phyloP scores from a whole-genome alignment of 352 stramenopile species.

The Phytophthora tentaculata region DNA sequence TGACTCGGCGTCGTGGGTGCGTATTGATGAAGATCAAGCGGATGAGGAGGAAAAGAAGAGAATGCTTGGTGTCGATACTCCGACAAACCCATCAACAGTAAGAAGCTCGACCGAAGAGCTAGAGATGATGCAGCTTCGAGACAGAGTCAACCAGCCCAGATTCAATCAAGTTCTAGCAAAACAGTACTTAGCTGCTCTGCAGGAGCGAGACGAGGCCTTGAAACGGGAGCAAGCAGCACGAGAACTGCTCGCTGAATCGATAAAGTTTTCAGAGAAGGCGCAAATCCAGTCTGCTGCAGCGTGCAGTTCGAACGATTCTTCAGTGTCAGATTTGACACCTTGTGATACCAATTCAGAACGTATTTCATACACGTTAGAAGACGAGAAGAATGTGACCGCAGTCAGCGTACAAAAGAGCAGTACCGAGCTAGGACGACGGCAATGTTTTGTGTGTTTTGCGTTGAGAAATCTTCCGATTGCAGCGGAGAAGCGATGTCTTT shows the following conservation, averaged over 20 bases:
- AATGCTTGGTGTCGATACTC: constrained; percentile 12
- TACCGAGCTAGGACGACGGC: constrained; percentile 1
- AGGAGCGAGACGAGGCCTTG: constrained; percentile 52
- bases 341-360: not conserved
- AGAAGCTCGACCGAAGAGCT: constrained; percentile 5
- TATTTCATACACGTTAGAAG: not conserved
- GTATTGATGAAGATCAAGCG: constrained; percentile 64
- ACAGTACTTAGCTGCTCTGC: constrained; percentile 46
- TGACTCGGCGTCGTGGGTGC: constrained; percentile 76
- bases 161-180: constrained; percentile 50
- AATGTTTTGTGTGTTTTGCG: constrained; percentile 46
- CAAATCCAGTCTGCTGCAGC: not conserved
- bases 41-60: constrained; percentile 55
- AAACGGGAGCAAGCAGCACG: constrained; percentile 38
- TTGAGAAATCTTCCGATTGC: constrained; percentile 14
- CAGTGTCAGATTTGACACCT: not conserved
- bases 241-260: constrained; percentile 37
- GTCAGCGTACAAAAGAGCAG: not conserved
- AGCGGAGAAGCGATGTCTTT: constrained; percentile 49
- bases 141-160: constrained; percentile 16
- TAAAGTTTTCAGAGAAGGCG: constrained; percentile 1
- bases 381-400: not conserved
- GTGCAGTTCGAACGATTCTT: not conserved
- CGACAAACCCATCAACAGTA: not conserved
- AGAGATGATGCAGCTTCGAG: not conserved